Evolutionary conservation across 106 monocot species (phyloP).

Genomic region (Platanthera guangdongensis): DNA sequence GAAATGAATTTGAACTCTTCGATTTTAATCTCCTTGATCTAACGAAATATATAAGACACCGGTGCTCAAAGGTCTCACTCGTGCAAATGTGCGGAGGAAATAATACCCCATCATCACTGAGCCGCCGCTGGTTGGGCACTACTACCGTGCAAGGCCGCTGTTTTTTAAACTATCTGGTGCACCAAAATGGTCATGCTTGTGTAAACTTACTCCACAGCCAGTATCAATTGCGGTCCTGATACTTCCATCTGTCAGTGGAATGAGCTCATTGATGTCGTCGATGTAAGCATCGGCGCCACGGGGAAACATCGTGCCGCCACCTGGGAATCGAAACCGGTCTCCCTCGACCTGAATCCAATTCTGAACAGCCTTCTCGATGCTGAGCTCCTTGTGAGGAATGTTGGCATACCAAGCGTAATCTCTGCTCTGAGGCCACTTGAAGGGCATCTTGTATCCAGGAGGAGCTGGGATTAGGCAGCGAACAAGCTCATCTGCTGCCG

Average conservation of each 20-base stretch:
- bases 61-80: too few species aligned
- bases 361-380: background rate
- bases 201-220: constrained; percentile 39
- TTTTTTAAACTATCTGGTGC: too few species aligned
- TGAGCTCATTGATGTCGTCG: constrained; percentile 15
- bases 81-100: too few species aligned
- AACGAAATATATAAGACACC: too few species aligned
- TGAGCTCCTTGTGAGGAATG: constrained; percentile 19
- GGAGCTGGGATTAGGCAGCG: constrained; percentile 45
- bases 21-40: too few species aligned
- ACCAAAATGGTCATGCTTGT: too few species aligned
- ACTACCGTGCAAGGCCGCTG: too few species aligned
- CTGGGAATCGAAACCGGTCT: background rate
- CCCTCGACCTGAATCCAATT: constrained; percentile 4
- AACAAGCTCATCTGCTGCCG: constrained; percentile 25
- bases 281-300: constrained; percentile 2
- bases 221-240: background rate
- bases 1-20: too few species aligned
- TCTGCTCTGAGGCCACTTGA: constrained; percentile 48
- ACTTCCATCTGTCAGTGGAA: constrained; percentile 23
- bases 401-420: constrained; percentile 47
- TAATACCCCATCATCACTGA: too few species aligned
- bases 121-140: too few species aligned
- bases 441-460: constrained; percentile 36
- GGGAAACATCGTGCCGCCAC: background rate